phyloP scores from a whole-genome alignment of 1,284 basidiomycete genomes.

The Malassezia obtusa region DNA sequence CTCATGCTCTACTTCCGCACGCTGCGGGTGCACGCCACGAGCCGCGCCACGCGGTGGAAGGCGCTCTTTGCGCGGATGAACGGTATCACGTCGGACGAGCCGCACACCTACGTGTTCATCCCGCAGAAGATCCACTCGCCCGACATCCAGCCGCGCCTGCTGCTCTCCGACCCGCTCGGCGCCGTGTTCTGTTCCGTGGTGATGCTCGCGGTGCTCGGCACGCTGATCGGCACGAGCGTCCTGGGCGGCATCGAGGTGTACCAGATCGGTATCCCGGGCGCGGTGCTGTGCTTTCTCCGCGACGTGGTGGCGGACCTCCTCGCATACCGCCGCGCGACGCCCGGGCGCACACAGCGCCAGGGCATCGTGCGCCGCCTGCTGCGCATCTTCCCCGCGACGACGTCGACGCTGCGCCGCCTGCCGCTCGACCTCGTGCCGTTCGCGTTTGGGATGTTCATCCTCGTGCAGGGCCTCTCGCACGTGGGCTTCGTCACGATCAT shows the following conservation, averaged over 20 bases:
- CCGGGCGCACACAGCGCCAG: constrained; percentile 2
- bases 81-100: constrained; percentile 2
- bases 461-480: constrained; percentile 71
- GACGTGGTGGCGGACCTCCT: constrained; percentile 50
- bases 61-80: not conserved
- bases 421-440: constrained; percentile 79
- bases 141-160: constrained; percentile 51
- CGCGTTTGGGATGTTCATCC: constrained; percentile 87
- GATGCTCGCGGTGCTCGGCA: constrained; percentile 54
- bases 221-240: constrained; percentile 56
- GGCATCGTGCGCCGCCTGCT: not conserved
- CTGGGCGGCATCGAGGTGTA: constrained; percentile 55
- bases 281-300: constrained; percentile 60
- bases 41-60: not conserved
- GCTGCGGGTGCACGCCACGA: not conserved
- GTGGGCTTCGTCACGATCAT: constrained; percentile 89
- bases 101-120: constrained; percentile 39
- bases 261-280: constrained; percentile 74
- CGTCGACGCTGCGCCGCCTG: constrained; percentile 60
- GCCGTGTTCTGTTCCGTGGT: constrained; percentile 53
- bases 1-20: constrained; percentile 33
- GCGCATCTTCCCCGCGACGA: constrained; percentile 63
- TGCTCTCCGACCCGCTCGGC: constrained; percentile 53
- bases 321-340: constrained; percentile 1
- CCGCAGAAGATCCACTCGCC: constrained; percentile 50